Evolutionary conservation across 331 rosid genomes (phyloP).

Genomic region (Erythrophleum ivorense): DNA sequence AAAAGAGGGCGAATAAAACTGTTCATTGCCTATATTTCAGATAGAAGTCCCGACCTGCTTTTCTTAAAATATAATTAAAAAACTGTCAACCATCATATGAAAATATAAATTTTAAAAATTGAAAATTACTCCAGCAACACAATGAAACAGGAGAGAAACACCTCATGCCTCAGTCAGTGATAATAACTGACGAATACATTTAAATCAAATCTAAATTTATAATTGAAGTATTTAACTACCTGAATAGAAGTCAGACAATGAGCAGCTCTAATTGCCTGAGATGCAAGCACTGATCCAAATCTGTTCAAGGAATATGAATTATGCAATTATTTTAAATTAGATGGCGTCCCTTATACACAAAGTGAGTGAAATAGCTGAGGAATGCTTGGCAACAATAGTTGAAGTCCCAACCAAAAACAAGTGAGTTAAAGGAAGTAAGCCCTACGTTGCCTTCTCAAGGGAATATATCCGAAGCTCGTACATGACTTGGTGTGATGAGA

Average conservation of each 20-base stretch:
- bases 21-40: slow-evolving; percentile 4
- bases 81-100: slow-evolving; percentile 12
- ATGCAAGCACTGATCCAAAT: slow-evolving; percentile 75
- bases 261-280: slow-evolving; percentile 88
- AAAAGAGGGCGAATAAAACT: slow-evolving; percentile 6
- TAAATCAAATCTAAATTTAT: not conserved
- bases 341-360: not conserved
- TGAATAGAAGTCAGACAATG: slow-evolving; percentile 93
- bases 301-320: slow-evolving; percentile 49
- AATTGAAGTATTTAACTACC: slow-evolving; percentile 54
- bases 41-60: not conserved
- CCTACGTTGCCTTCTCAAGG: slow-evolving; percentile 86
- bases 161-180: not conserved
- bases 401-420: not conserved
- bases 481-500: slow-evolving; percentile 86
- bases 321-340: not conserved
- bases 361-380: slow-evolving; percentile 7
- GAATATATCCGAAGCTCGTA: slow-evolving; percentile 91
- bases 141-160: not conserved
- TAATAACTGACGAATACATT: not conserved
- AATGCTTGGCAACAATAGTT: slow-evolving; percentile 29
- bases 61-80: slow-evolving; percentile 11
- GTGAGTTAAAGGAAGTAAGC: slow-evolving; percentile 37
- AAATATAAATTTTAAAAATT: slow-evolving; percentile 14
- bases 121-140: slow-evolving; percentile 4